A percentile compares a stretch with the other conserved stretches of the same genome.
Evolutionary conservation across 1,284 basidiomycete species (phyloP).

Genomic region (Austroboletus novae-zelandiae): DNA sequence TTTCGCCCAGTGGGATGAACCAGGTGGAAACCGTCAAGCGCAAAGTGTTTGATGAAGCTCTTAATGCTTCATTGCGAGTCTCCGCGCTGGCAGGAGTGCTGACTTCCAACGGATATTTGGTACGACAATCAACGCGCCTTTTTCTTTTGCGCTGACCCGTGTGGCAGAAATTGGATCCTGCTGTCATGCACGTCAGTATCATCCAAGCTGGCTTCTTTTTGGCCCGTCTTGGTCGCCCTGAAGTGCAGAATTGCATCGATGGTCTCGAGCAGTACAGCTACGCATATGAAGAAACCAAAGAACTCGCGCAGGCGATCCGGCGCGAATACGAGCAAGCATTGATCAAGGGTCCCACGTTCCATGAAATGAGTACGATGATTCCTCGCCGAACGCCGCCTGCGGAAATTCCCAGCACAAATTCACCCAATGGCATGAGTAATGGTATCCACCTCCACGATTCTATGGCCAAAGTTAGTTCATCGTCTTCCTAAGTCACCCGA

Average conservation of each 20-base stretch:
- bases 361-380: constrained; percentile 31
- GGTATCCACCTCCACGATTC: constrained; percentile 19
- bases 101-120: constrained; percentile 81
- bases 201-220: constrained; percentile 82
- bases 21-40: constrained; percentile 66
- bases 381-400: constrained; percentile 19
- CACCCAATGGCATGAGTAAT: constrained; percentile 21
- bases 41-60: constrained; percentile 74
- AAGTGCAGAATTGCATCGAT: constrained; percentile 78
- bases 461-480: constrained; percentile 10
- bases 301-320: constrained; percentile 69
- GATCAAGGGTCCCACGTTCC: constrained; percentile 28
- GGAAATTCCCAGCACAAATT: constrained; percentile 11
- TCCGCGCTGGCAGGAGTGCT: constrained; percentile 81
- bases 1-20: constrained; percentile 32
- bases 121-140: constrained; percentile 32
- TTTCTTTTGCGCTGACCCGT: constrained; percentile 7
- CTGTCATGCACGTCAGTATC: constrained; percentile 82
- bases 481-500: neutral
- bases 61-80: constrained; percentile 83
- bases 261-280: constrained; percentile 86
- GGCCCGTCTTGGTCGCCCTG: constrained; percentile 75
- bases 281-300: constrained; percentile 82
- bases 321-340: constrained; percentile 49
- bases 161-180: constrained; percentile 68